A percentile compares a stretch with the other conserved stretches of the same genome.
Evolutionary conservation across 768 basidiomycete species (phyloP).

Genomic region (Termitomyces sp.): DNA sequence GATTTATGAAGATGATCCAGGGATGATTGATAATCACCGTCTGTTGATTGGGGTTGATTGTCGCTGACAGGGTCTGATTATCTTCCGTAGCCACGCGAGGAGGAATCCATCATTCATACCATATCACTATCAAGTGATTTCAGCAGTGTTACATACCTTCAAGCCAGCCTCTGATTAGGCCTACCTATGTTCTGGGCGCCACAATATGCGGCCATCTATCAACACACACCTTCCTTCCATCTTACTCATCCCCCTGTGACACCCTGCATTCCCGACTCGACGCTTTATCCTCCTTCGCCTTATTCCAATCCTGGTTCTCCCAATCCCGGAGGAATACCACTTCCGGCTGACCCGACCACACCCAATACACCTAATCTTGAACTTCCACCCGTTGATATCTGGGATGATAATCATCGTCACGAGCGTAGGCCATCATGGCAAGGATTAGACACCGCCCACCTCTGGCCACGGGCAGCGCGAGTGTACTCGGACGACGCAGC

Average conservation of each 20-base stretch:
- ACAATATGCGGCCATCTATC: not conserved
- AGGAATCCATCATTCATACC: too few relatives aligned
- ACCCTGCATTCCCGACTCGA: not conserved
- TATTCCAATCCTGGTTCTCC: not conserved
- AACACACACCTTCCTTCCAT: not conserved
- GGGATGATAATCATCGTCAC: not conserved
- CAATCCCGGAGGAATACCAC: not conserved
- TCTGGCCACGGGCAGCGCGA: not conserved
- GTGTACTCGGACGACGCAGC: not conserved
- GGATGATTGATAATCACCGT: too few relatives aligned
- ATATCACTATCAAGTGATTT: too few relatives aligned
- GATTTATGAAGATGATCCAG: too few relatives aligned
- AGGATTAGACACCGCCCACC: not conserved
- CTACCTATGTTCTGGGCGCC: not conserved
- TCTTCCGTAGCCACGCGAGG: too few relatives aligned
- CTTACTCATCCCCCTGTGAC: not conserved
- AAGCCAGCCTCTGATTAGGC: too few relatives aligned
- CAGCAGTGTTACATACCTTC: too few relatives aligned
- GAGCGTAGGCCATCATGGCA: not conserved
- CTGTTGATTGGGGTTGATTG: too few relatives aligned
- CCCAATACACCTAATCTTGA: not conserved
- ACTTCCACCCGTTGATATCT: not conserved
- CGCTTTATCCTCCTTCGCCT: not conserved
- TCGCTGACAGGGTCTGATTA: too few relatives aligned
- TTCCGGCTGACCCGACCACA: constrained; percentile 3